Conservation (phyloP, 805 yeast species). For the Ogataea parapolymorpha region DNA sequence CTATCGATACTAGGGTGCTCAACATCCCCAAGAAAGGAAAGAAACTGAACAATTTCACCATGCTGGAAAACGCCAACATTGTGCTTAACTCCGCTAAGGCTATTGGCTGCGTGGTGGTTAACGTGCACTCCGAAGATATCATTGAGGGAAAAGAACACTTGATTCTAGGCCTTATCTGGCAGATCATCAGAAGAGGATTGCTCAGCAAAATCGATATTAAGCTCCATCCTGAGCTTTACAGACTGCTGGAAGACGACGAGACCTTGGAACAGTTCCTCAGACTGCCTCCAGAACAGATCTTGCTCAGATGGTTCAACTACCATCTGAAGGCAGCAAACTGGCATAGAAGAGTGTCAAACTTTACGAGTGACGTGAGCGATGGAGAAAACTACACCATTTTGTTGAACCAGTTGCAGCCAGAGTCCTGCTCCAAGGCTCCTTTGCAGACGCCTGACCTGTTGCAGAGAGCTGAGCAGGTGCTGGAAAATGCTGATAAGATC, state of each 20-base stretch:
- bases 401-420: slow-evolving; percentile 84
- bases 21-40: slow-evolving; percentile 82
- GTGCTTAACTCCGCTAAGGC: slow-evolving; percentile 98
- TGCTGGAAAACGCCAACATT: slow-evolving; percentile 95
- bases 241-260: slow-evolving; percentile 93
- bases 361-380: slow-evolving; percentile 83
- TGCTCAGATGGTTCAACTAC: slow-evolving; percentile 95
- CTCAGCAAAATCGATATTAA: slow-evolving; percentile 94
- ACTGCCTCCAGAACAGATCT: slow-evolving; percentile 95
- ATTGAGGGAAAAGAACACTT: slow-evolving; percentile 91
- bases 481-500: slow-evolving; percentile 83
- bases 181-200: slow-evolving; percentile 93
- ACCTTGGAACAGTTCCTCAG: slow-evolving; percentile 95
- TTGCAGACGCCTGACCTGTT: slow-evolving; percentile 72
- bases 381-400: slow-evolving; percentile 94
- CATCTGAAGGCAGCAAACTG: slow-evolving; percentile 92
- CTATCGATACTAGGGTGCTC: slow-evolving; percentile 95
- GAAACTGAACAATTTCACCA: slow-evolving; percentile 85
- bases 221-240: slow-evolving; percentile 92
- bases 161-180: slow-evolving; percentile 92
- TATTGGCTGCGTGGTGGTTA: slow-evolving; percentile 96
- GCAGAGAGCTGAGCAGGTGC: slow-evolving; percentile 82
- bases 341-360: slow-evolving; percentile 80
- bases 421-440: slow-evolving; percentile 76
- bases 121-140: slow-evolving; percentile 94